Percentiles rank a stretch among this genome's conserved stretches.
Conservation (phyloP, 2,329 filamentous ascomycete genomes). For the Blastomyces gilchristii region DNA sequence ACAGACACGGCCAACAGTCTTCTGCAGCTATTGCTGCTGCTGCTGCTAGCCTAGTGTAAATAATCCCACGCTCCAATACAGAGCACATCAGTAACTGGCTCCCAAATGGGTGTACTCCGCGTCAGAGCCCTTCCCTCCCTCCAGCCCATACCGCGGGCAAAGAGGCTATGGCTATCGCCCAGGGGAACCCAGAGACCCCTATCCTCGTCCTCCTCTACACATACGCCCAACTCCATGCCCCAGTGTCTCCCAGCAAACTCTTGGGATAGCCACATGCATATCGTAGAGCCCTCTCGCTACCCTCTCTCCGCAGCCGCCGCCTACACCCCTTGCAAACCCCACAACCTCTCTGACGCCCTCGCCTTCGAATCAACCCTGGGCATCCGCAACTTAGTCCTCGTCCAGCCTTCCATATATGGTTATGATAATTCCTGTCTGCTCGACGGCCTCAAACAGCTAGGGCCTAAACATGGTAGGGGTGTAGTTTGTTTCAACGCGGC, state of each 20-base stretch:
- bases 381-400: constrained; percentile 47
- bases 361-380: constrained; percentile 43
- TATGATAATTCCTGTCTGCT: constrained; percentile 51
- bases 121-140: not conserved
- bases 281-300: constrained; percentile 46
- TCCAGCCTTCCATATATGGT: constrained; percentile 54
- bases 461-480: constrained; percentile 42
- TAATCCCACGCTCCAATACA: not conserved
- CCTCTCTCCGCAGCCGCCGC: constrained; percentile 40
- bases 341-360: constrained; percentile 43
- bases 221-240: not conserved
- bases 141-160: no score
- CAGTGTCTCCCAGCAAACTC: constrained; percentile 27
- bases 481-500: constrained; percentile 48
- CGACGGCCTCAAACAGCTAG: constrained; percentile 43
- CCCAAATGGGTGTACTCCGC: not conserved
- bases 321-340: constrained; percentile 40
- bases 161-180: not conserved
- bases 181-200: not conserved
- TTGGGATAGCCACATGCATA: constrained; percentile 57
- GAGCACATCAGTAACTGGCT: not conserved
- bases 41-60: not conserved
- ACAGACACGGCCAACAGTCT: no score
- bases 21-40: not conserved
- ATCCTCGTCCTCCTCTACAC: not conserved